phyloP scores from a whole-genome alignment of 768 basidiomycete species.

The Coprinopsis strossmayeri region DNA sequence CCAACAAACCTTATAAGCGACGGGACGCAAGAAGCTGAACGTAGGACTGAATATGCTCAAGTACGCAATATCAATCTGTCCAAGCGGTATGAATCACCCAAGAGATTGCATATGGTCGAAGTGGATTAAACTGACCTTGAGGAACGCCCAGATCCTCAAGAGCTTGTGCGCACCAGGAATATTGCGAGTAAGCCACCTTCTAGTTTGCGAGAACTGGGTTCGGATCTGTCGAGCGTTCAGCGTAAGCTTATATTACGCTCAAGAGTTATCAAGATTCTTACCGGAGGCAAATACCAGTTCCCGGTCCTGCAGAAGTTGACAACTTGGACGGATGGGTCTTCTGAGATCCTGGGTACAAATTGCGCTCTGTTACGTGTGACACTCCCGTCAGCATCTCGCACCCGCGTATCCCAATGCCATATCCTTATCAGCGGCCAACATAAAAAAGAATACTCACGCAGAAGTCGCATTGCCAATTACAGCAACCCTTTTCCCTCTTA shows the following conservation, averaged over 20 bases:
- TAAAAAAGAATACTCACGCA: conserved; percentile 37
- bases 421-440: too few species aligned
- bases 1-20: too few species aligned
- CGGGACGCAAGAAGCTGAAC: neutral
- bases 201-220: neutral
- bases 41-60: neutral
- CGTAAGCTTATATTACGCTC: too few species aligned
- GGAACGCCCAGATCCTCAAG: neutral
- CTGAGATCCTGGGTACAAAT: conserved; percentile 37
- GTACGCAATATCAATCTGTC: neutral
- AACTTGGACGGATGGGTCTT: conserved; percentile 32
- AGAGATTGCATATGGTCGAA: too few species aligned
- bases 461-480: conserved; percentile 56
- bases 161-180: neutral
- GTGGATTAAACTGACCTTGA: too few species aligned
- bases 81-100: too few species aligned
- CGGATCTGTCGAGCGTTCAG: neutral
- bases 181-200: neutral
- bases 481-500: conserved; percentile 42
- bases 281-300: conserved; percentile 41
- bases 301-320: conserved; percentile 46
- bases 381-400: too few species aligned
- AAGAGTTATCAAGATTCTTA: conserved; percentile 24
- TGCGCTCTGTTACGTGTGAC: too few species aligned
- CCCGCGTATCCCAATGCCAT: too few species aligned